A percentile compares a stretch with the other conserved stretches of the same genome.
Conservation (phyloP, 2,329 filamentous ascomycete species). For the Trichoderma hamatum region DNA sequence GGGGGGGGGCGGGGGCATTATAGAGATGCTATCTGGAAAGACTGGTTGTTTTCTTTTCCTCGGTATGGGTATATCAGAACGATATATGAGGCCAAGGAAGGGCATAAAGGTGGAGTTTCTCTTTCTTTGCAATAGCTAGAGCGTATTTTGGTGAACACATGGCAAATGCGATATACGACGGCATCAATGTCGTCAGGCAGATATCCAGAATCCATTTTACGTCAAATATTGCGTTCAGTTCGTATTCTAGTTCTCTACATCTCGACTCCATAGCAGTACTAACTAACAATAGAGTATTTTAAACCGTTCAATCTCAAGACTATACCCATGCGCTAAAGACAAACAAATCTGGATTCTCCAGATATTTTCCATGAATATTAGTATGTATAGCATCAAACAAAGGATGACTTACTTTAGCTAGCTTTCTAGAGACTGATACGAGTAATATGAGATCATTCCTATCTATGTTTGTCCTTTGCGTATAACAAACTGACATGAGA, state of each 20-base stretch:
- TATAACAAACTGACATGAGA: neutral
- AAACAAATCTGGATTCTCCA: neutral
- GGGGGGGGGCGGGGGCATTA: too few relatives aligned
- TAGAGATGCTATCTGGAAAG: neutral
- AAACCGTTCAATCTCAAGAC: neutral
- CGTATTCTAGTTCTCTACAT: neutral
- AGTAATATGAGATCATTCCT: neutral
- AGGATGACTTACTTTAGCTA: neutral
- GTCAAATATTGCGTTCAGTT: neutral
- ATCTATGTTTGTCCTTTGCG: neutral
- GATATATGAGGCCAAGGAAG: neutral
- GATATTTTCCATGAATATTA: neutral
- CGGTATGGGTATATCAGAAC: neutral
- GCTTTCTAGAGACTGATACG: neutral
- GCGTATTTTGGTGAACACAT: too few relatives aligned
- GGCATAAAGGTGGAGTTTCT: neutral
- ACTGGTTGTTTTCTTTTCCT: neutral
- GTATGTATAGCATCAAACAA: neutral
- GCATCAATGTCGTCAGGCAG: neutral
- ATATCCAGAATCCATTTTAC: neutral
- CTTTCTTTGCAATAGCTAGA: neutral
- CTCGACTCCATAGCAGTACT: too few relatives aligned
- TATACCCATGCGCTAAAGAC: neutral
- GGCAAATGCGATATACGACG: neutral
- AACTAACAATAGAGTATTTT: neutral